Evolutionary conservation across 2,329 filamentous ascomycete genomes (phyloP), one percentile per base, ranked within the genome.

Genomic region (Sporothrix mexicana): DNA sequence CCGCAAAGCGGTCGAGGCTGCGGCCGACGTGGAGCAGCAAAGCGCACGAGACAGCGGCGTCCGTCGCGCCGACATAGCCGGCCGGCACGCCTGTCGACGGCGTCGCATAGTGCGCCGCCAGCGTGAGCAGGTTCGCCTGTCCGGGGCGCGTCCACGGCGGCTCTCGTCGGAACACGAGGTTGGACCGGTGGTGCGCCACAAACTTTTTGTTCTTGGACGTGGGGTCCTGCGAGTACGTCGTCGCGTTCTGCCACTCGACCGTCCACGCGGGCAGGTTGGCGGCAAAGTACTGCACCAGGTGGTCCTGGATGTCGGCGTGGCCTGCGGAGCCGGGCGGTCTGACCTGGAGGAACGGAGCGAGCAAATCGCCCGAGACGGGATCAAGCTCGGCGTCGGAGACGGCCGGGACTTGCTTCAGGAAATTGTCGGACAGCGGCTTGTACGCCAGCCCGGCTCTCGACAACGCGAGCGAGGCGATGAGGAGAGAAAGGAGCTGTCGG

Each of bases 41-140:
- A 0, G 93, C 94, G 80, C 93, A 96, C 20, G 94, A 93, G 10
- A 89, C 94, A 0, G 94, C 93, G 76, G 92, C 94, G 79, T 97
- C 94, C 15, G 90, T 95, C 0, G 93, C 94, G 0, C 94, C 94
- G 68, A 97, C 92, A 78, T 96, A 97, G 0, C 91, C 93, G 68
- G 88, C 80, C 0, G 93, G 93, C 17, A 84, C 84, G 64, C 91
- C 84, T 82, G 23, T 25, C 10, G 61, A 66, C 94, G 94, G 79
- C 89, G 74, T 92, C 78, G 97, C 93, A 80, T 95, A 97, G 79
- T 97, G 94, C 47, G 93, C 94, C 9, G 93, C 94, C 67, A 97
- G 84, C 3, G 92, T 93, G 76, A 97, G 83, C 69, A 92, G 84
- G 69, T 91, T 91, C 15, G 92, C 88, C 79, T 94, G 88, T 0